Percentiles rank a stretch among this genome's conserved stretches.
Evolutionary conservation across 1,284 basidiomycete species (phyloP).

Genomic region (Porodaedalea pini): DNA sequence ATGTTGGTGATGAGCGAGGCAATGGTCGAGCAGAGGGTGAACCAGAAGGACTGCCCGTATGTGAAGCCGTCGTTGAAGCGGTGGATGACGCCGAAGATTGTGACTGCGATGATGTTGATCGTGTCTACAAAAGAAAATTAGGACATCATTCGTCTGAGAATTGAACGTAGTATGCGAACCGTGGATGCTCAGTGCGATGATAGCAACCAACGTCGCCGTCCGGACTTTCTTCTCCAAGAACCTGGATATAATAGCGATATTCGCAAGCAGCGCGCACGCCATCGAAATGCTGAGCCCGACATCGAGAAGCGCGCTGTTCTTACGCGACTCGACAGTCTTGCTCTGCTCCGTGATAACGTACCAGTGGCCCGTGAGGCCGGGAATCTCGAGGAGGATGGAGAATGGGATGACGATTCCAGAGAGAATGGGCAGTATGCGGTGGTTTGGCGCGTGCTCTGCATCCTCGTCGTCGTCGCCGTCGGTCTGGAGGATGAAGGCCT

Average conservation of each 20-base stretch:
- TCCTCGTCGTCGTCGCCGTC: conserved; percentile 22
- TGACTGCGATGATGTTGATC: conserved; percentile 65
- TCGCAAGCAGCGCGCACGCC: conserved; percentile 65
- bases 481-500: conserved; percentile 23
- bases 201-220: conserved; percentile 60
- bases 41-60: conserved; percentile 75
- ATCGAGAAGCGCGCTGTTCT: conserved; percentile 58
- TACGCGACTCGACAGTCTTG: conserved; percentile 43
- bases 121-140: conserved; percentile 47
- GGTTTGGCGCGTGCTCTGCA: conserved; percentile 36
- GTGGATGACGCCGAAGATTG: conserved; percentile 63
- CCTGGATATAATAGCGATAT: conserved; percentile 61
- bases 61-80: conserved; percentile 67
- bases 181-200: conserved; percentile 61
- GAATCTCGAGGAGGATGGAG: conserved; percentile 76
- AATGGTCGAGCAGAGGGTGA: conserved; percentile 74
- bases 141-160: too few relatives aligned
- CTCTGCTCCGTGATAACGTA: conserved; percentile 55
- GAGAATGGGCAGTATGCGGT: conserved; percentile 61
- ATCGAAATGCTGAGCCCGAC: conserved; percentile 68
- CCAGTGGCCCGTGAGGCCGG: conserved; percentile 69
- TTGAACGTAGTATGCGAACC: conserved; percentile 41
- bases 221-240: conserved; percentile 69
- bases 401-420: conserved; percentile 74
- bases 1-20: conserved; percentile 66